These are phyloP conservation scores for Phytophthora multivora DNA, from an alignment of 352 stramenopile genomes.

Conservation along the genomic window DNA sequence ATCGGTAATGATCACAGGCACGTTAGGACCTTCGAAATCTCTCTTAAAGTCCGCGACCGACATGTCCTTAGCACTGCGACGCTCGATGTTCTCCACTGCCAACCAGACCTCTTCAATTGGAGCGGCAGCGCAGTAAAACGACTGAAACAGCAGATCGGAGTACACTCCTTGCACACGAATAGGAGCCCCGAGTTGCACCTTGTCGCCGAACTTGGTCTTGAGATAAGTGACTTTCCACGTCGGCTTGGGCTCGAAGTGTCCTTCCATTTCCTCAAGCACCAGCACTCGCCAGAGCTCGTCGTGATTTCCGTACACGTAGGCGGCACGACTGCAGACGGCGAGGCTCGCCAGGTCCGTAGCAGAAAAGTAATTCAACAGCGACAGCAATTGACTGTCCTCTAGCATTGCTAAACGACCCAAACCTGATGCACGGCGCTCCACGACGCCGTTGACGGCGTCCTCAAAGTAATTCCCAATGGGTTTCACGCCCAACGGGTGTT, in stretches of 20 bases:
- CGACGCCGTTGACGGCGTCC: constrained; percentile 61
- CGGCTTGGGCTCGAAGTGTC: constrained; percentile 46
- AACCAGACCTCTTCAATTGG: constrained; percentile 74
- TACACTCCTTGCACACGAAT: constrained; percentile 77
- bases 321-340: constrained; percentile 52
- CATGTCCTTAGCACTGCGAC: constrained; percentile 55
- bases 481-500: constrained; percentile 83
- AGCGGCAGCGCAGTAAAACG: constrained; percentile 76
- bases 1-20: constrained; percentile 83
- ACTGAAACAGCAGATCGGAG: constrained; percentile 89
- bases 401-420: constrained; percentile 61
- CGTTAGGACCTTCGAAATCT: constrained; percentile 75
- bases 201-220: constrained; percentile 47
- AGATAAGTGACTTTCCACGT: constrained; percentile 84
- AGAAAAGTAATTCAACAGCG: constrained; percentile 62
- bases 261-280: constrained; percentile 78
- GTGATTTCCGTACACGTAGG: constrained; percentile 74
- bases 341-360: constrained; percentile 56
- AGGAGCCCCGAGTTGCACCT: constrained; percentile 14
- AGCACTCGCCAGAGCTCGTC: constrained; percentile 87
- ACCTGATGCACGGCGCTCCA: constrained; percentile 59
- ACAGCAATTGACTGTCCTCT: constrained; percentile 69
- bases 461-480: constrained; percentile 84
- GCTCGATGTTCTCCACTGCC: constrained; percentile 72
- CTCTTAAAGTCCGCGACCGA: constrained; percentile 62